Base-by-base conservation (phyloP, 2,329 filamentous ascomycete species). In the Sarocladium brachiariae region DNA sequence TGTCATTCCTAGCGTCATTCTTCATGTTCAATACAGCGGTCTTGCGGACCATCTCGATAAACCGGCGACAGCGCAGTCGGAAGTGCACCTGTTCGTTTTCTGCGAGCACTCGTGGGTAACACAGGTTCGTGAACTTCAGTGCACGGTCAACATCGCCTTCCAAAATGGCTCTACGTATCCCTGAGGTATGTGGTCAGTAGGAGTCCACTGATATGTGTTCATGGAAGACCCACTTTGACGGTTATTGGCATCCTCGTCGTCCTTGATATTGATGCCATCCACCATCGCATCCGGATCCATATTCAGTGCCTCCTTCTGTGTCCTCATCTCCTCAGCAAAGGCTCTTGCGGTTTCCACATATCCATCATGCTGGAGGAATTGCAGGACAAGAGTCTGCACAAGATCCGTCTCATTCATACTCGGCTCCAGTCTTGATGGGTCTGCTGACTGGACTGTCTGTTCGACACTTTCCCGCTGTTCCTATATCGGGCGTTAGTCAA, bases 341-440 rank as follows among this genome's bases (percentile, higher is more conserved):
- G 89, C 89, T 55, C 84, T 81, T 8, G 91, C 91, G 0, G 92
- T 96, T 57, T 96, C 92, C 7, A 96, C 86, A 58, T 96, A 97
- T 53, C 93, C 93, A 60, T 97, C 93, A 59, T 97, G 92, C 33
- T 91, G 87, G 13, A 99, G 73, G 58, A 95, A 97, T 67, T 96
- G 91, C 34, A 90, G 77, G 16, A 84, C 78, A 51, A 97, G 72
- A 58, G 87, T 80, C 63, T 96, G 90, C 33, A 96, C 82, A 45
- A 97, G 76, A 23, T 86, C 76, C 1, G 82, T 84, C 66, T 96
- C 92, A 54, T 78, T 81, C 55, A 87, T 71, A 2, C 76, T 75
- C 2, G 81, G 79, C 30, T 81, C 78, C 6, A 93, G 70, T 19
- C 65, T 72, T 24, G 78, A 73, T n/a, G 84, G 77, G 56, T 77